Evolutionary conservation across 2,329 filamentous ascomycete species (phyloP).

Genomic region (Endocalyx cinctus): DNA sequence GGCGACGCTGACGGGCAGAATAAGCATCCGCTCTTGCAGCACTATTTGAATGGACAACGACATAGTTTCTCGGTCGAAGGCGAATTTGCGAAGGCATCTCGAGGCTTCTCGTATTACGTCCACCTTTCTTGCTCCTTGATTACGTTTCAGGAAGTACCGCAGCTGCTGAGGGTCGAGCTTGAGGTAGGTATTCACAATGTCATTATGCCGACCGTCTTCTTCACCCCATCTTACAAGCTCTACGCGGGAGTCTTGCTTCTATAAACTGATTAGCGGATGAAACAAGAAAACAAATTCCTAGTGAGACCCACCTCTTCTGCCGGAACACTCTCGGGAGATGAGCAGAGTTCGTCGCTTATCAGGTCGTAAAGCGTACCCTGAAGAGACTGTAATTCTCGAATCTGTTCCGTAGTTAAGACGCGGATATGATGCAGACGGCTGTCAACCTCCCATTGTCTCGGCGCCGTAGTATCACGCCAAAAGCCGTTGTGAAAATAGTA

Average conservation of each 20-base stretch:
- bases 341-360: constrained; percentile 25
- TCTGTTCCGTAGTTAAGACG: constrained; percentile 21
- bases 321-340: constrained; percentile 19
- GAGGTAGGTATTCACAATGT: constrained; percentile 33
- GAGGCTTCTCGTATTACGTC: constrained; percentile 40
- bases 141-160: constrained; percentile 43
- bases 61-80: constrained; percentile 30
- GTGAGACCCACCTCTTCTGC: too few species aligned
- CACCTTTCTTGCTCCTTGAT: constrained; percentile 40
- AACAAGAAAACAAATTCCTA: too few species aligned
- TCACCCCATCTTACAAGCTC: constrained; percentile 24
- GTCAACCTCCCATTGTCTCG: constrained; percentile 18
- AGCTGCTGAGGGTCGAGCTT: constrained; percentile 48
- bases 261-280: too few species aligned
- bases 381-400: constrained; percentile 22
- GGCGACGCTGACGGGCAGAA: constrained; percentile 8
- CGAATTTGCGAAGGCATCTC: constrained; percentile 36
- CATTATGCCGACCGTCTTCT: constrained; percentile 22
- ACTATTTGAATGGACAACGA: constrained; percentile 21
- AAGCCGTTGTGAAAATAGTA: constrained; percentile 46
- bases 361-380: constrained; percentile 17
- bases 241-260: too few species aligned
- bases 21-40: constrained; percentile 20
- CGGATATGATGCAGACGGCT: constrained; percentile 22
- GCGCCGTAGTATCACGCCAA: constrained; percentile 19